Evolutionary conservation across 23 red algal species (phyloP), one percentile per base, ranked within the genome.

Genomic region (Gracilaria domingensis): DNA sequence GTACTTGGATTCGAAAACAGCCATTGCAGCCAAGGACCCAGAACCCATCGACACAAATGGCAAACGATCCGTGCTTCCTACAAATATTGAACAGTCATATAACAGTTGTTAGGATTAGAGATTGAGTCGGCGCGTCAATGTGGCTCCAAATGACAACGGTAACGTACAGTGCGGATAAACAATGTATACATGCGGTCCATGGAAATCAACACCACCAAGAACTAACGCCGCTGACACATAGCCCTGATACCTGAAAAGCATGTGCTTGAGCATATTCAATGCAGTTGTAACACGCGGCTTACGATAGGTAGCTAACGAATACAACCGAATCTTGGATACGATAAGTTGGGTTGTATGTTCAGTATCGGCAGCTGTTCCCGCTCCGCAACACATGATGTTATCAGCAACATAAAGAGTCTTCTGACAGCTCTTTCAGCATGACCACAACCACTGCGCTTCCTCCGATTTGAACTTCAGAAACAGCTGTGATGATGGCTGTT

Each of bases 341-440:
- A 99, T 95, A 21, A 99, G 82, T 29, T 85, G 77, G 21, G 97
- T 99, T 54, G 97, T 96, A 54, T 83, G 75, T 71, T 99, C 97
- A 11, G 97, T 99, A 72, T 99, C 97, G 1, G 97, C 97, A 30
- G 97, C 94, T 4, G 97, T 99, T 26, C 97, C 97, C 39, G 97
- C 97, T 0, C 97, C 97, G 70, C 97, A 99, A 54, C 97, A 99
- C 88, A 96, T 96, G 54, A 99, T 99, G 81, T 96, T 99, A 33
- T 95, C 90, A 2, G 97, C 93, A 50, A 99, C 95, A 84, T 99
- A 99, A 67, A 96, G 97, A 55, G 96, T 99, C 97, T 99, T 99
- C 74, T 91, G 75, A 80, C 97, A 99, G 76, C 95, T 88, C 87
- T 99, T 99, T 50, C n/a, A n/a, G n/a, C n/a, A n/a, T n/a, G n/a